Conservation (phyloP, 1,284 basidiomycete genomes). For the Austroboletus novae-zelandiae region DNA sequence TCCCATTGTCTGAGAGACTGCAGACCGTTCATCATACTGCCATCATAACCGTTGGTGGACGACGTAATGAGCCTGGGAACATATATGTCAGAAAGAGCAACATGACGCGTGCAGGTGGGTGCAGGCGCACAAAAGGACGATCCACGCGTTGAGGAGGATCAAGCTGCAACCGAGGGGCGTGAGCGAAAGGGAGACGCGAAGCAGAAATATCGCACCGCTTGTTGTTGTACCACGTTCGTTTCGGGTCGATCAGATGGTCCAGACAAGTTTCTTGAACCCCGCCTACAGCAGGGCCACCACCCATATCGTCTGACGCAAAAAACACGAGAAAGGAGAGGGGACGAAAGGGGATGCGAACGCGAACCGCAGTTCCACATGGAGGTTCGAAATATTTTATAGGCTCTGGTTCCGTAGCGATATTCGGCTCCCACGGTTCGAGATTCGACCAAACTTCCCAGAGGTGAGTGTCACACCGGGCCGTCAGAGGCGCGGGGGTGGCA, state of each 20-base stretch:
- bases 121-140: conserved; percentile 55
- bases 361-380: neutral
- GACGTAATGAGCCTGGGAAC: conserved; percentile 63
- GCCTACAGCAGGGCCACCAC: conserved; percentile 38
- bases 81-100: conserved; percentile 3
- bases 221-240: conserved; percentile 71
- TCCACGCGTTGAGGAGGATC: conserved; percentile 65
- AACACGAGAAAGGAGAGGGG: conserved; percentile 21
- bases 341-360: neutral
- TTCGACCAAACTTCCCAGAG: neutral
- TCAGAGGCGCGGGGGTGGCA: neutral
- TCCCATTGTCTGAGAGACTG: conserved; percentile 65
- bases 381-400: conserved; percentile 14
- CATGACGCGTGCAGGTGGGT: neutral
- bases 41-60: conserved; percentile 77
- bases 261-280: conserved; percentile 38
- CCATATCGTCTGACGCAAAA: conserved; percentile 41
- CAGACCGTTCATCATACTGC: conserved; percentile 75
- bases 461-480: too few relatives aligned
- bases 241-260: conserved; percentile 59
- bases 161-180: conserved; percentile 39
- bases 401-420: conserved; percentile 6
- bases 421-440: neutral
- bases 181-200: neutral
- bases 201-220: conserved; percentile 42